Conservation (phyloP, 2,329 filamentous ascomycete genomes). For the Coniochaeta sp. region DNA sequence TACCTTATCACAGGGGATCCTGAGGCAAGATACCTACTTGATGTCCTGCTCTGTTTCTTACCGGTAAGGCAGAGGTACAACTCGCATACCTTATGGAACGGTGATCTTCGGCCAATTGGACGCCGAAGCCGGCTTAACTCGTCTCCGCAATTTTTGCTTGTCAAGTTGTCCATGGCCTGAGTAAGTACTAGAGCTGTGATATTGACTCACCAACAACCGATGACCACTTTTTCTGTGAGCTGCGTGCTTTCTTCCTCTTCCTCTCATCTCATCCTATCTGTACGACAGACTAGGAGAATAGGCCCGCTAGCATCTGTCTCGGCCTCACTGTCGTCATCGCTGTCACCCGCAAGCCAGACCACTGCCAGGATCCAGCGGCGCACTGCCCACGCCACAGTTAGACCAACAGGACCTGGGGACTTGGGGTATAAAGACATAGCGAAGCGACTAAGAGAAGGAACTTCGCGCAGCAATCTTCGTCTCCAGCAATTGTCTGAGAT, state of each 20-base stretch:
- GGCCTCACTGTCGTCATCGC: not conserved
- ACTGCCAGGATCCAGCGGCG: not conserved
- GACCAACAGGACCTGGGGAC: not conserved
- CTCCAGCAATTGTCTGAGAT: not conserved
- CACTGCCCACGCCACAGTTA: not conserved
- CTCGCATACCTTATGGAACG: too few species aligned
- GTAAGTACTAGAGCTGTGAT: not conserved
- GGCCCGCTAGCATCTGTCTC: not conserved
- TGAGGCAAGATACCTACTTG: too few species aligned
- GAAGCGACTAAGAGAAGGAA: too few species aligned
- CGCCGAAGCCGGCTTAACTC: too few species aligned
- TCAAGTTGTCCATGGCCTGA: too few species aligned
- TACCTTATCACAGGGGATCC: too few species aligned
- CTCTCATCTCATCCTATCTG: not conserved
- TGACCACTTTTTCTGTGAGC: not conserved
- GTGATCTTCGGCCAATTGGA: too few species aligned
- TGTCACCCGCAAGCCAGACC: not conserved
- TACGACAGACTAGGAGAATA: not conserved
- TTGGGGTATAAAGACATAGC: not conserved
- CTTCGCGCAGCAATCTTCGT: not conserved
- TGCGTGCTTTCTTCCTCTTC: not conserved
- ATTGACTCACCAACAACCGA: not conserved
- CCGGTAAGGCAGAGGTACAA: too few species aligned
- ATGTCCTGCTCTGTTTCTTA: too few species aligned
- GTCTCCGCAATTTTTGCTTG: too few species aligned